Percentiles rank a stretch among this genome's conserved stretches.
Conservation (phyloP, 345 rosid species). For the Citrus cavaleriei region DNA sequence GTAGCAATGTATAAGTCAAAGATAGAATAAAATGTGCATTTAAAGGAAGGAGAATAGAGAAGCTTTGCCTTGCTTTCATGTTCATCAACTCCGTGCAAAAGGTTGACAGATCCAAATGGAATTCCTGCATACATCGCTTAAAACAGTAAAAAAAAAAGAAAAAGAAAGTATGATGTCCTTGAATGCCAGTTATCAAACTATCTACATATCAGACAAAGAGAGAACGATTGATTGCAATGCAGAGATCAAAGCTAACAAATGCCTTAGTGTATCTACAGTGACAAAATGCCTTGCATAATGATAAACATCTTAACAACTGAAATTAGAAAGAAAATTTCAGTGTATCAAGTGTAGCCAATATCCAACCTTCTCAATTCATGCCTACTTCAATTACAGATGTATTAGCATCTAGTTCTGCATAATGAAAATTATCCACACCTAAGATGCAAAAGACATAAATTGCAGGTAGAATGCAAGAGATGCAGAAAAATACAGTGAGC, state of each 20-base stretch:
- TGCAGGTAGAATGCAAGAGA: not conserved
- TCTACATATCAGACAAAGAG: not conserved
- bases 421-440: not conserved
- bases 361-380: not conserved
- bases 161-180: not conserved
- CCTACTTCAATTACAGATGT: not conserved
- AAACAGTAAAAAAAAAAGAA: conserved; percentile 15
- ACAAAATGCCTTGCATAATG: not conserved
- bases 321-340: not conserved
- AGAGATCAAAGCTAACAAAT: conserved; percentile 2
- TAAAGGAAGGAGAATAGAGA: conserved; percentile 6
- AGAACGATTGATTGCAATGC: not conserved
- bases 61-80: conserved; percentile 89
- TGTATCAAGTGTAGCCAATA: not conserved
- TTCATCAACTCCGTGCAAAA: conserved; percentile 88
- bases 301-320: not conserved
- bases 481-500: not conserved
- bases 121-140: conserved; percentile 54
- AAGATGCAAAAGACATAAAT: not conserved
- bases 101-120: conserved; percentile 95
- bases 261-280: not conserved
- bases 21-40: not conserved
- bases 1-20: not conserved
- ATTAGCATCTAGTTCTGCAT: not conserved
- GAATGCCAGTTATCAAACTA: not conserved